Evolutionary conservation across 768 basidiomycete species (phyloP), one percentile per base, ranked within the genome.

Genomic region (Mycena venus): DNA sequence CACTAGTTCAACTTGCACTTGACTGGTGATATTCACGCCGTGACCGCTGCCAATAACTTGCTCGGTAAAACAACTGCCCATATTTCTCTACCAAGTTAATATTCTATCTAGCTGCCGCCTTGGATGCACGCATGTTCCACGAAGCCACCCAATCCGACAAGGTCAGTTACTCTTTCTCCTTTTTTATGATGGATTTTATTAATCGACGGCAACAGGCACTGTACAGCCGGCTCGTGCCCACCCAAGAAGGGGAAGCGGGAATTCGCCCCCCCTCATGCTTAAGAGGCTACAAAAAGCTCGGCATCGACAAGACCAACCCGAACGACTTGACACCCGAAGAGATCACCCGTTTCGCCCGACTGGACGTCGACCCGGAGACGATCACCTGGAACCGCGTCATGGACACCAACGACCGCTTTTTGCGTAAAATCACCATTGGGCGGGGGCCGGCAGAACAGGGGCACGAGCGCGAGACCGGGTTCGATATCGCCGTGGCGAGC

Each of bases 371-470:
- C 82, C 87, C 92, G 3, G 89, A 91, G 44, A 98, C 96, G 27
- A 96, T 99, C 77, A 99, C 97, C 64, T 99, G 98, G 97, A 96
- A 98, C 83, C 96, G 98, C 56, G 98, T 99, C 25, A 82, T 99
- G 67, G 98, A 99, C 82, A 95, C 94, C 76, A 99, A 99, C 83
- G 98, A 99, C 83, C 93, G 98, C 67, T 99, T 97, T 90, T 87
- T 99, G 76, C 95, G 98, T 70, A 96, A 94, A 84, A 93, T 99
- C 80, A 96, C 95, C 38, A 89, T 99, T 66, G 98, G 98, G n/a
- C 95, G 95, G 76, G 94, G 93, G 69, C 78, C 93, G 10, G 97
- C 97, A 8, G 98, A 99, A 83, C 88, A 96, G 82, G 97, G 97
- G 21, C 93, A 94, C 77, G 93, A 94, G 72, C 92, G 98, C 68